phyloP scores from a whole-genome alignment of 2,329 filamentous ascomycete genomes.

The Cytospora paraplurivora region DNA sequence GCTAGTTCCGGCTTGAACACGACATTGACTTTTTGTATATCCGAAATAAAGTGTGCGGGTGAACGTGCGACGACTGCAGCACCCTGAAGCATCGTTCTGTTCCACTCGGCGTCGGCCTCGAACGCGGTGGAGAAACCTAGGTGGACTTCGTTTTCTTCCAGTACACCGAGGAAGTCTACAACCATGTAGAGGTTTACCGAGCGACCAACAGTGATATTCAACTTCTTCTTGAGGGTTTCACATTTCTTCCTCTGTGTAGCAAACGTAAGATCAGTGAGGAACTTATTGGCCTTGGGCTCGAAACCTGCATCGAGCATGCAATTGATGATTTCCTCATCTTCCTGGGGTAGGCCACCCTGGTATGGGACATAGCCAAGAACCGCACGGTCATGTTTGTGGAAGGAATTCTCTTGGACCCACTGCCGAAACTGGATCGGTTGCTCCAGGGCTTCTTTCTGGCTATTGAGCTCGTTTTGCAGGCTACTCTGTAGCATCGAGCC shows the following conservation, averaged over 20 bases:
- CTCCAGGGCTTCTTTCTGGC: constrained; percentile 53
- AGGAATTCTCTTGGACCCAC: constrained; percentile 53
- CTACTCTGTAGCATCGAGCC: constrained; percentile 51
- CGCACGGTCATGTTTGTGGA: constrained; percentile 41
- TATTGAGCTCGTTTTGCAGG: constrained; percentile 54
- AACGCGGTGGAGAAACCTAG: constrained; percentile 70
- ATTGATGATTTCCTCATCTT: constrained; percentile 53
- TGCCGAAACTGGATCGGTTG: constrained; percentile 52
- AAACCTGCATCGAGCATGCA: constrained; percentile 65
- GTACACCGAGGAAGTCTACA: constrained; percentile 62
- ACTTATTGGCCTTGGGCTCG: constrained; percentile 48
- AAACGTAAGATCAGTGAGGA: constrained; percentile 51
- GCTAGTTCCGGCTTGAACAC: constrained; percentile 63
- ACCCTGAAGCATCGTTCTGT: constrained; percentile 55
- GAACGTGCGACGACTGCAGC: constrained; percentile 68
- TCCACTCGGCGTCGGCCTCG: constrained; percentile 51
- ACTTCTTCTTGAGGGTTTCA: constrained; percentile 52
- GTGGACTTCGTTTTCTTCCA: constrained; percentile 68
- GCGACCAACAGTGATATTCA: constrained; percentile 62
- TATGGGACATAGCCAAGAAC: constrained; percentile 45
- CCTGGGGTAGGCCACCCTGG: constrained; percentile 52
- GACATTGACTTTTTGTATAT: constrained; percentile 69
- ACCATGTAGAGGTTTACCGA: constrained; percentile 69
- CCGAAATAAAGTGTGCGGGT: constrained; percentile 69
- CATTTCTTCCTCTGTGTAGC: constrained; percentile 55